Percentiles rank a stretch among this genome's conserved stretches.
These are phyloP conservation scores for Mentha longifolia DNA, from an alignment of 257 asterid genomes.

Conservation along the genomic window DNA sequence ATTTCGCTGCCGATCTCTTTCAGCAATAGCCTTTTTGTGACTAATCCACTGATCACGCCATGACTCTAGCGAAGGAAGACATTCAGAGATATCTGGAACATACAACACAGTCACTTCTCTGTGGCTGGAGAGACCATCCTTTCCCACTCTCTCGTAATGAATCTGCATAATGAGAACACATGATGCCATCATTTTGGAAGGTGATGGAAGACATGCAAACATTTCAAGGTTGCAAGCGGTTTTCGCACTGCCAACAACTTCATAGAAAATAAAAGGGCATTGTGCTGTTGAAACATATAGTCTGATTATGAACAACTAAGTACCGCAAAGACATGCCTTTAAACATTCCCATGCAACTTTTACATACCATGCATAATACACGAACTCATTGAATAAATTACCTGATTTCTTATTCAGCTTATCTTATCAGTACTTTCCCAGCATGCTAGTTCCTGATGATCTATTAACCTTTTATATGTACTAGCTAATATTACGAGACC, in stretches of 20 bases:
- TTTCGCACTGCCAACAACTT: background rate
- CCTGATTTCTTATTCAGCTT: too few relatives aligned
- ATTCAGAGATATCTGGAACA: conserved; percentile 86
- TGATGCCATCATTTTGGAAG: conserved; percentile 14
- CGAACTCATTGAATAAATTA: too few relatives aligned
- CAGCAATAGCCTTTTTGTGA: conserved; percentile 67
- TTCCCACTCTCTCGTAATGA: conserved; percentile 89
- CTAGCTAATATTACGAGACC: too few relatives aligned
- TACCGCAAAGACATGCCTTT: too few relatives aligned
- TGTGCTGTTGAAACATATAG: background rate
- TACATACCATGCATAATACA: too few relatives aligned
- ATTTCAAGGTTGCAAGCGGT: conserved; percentile 8
- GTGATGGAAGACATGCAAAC: conserved; percentile 15
- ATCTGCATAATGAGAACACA: conserved; percentile 54
- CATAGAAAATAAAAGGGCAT: conserved; percentile 5
- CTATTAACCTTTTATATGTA: too few relatives aligned
- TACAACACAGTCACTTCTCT: conserved; percentile 85
- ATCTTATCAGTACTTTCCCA: too few relatives aligned
- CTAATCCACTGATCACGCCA: conserved; percentile 90
- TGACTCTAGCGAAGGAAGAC: conserved; percentile 82
- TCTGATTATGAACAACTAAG: too few relatives aligned
- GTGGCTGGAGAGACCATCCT: conserved; percentile 88
- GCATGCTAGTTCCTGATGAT: too few relatives aligned
- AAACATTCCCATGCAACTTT: too few relatives aligned
- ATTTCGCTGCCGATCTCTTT: conserved; percentile 60